Conservation (phyloP, 208 protist species). For the Angomonas desouzai region DNA sequence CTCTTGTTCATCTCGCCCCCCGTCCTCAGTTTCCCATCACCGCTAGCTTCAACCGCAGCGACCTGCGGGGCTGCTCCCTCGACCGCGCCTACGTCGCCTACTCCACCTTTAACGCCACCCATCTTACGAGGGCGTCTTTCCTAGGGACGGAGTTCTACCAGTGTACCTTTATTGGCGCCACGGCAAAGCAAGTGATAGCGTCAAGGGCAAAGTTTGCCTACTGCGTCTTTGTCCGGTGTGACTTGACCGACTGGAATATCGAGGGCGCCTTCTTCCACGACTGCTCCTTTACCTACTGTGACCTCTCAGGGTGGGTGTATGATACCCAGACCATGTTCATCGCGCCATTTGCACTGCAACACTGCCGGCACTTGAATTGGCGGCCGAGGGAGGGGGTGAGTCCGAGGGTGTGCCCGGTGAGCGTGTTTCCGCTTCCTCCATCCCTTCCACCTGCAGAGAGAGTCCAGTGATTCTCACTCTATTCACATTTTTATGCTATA, state of each 20-base stretch:
- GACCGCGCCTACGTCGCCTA: slow-evolving; percentile 35
- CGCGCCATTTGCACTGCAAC: slow-evolving; percentile 52
- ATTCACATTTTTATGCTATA: not conserved
- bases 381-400: slow-evolving; percentile 7
- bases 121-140: slow-evolving; percentile 29
- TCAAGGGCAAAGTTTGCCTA: slow-evolving; percentile 56
- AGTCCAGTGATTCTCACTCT: too few species aligned
- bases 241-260: slow-evolving; percentile 64
- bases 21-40: slow-evolving; percentile 31
- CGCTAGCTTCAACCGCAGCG: slow-evolving; percentile 65
- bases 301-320: slow-evolving; percentile 62
- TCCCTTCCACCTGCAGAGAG: not conserved
- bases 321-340: slow-evolving; percentile 66
- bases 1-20: slow-evolving; percentile 38
- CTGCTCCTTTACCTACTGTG: slow-evolving; percentile 68
- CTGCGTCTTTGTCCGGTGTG: slow-evolving; percentile 58
- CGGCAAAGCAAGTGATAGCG: slow-evolving; percentile 29
- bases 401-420: not conserved
- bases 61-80: slow-evolving; percentile 33
- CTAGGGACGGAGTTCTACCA: slow-evolving; percentile 63
- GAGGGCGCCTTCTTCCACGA: slow-evolving; percentile 68
- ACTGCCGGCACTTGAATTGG: slow-evolving; percentile 62
- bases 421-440: not conserved
- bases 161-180: slow-evolving; percentile 63
- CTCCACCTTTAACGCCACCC: slow-evolving; percentile 64